A percentile compares a stretch with the other conserved stretches of the same genome.
Conservation (phyloP, 2,329 filamentous ascomycete species). For the Thielaviopsis punctulata region DNA sequence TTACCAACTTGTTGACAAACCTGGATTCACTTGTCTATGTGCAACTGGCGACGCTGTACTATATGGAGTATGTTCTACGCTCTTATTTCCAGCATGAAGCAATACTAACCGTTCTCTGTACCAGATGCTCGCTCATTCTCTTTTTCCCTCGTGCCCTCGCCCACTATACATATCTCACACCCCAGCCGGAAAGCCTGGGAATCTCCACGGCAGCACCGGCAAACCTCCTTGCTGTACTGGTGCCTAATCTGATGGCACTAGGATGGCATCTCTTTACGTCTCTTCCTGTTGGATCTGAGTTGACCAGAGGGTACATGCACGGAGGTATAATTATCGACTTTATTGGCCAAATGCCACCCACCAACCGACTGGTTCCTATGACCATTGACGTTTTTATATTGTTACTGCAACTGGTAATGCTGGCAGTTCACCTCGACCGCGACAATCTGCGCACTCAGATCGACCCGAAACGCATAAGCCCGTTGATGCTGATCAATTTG, state of each 20-base stretch:
- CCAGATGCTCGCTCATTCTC: constrained; percentile 47
- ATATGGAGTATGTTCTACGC: constrained; percentile 53
- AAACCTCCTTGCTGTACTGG: constrained; percentile 39
- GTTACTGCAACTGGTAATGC: constrained; percentile 43
- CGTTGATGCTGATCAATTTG: constrained; percentile 3
- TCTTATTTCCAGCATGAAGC: too few species aligned
- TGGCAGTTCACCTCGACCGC: constrained; percentile 43
- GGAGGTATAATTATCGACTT: constrained; percentile 52
- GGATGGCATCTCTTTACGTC: constrained; percentile 39
- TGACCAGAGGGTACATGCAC: constrained; percentile 46
- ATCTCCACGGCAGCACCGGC: constrained; percentile 38
- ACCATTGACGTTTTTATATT: constrained; percentile 39
- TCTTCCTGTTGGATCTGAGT: constrained; percentile 39
- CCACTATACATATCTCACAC: constrained; percentile 47
- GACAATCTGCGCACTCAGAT: constrained; percentile 30
- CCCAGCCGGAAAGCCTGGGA: constrained; percentile 39
- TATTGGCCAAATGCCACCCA: constrained; percentile 46
- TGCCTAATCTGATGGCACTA: constrained; percentile 43
- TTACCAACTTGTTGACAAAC: constrained; percentile 41
- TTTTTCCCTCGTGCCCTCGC: constrained; percentile 39
- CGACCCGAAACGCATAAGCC: constrained; percentile 8
- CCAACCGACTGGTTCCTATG: constrained; percentile 37
- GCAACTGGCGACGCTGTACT: constrained; percentile 49
- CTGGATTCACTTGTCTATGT: constrained; percentile 47
- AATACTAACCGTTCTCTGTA: constrained; percentile 12